Conservation (phyloP, 1,284 basidiomycete genomes). For the Stygiomarasmius scandens region DNA sequence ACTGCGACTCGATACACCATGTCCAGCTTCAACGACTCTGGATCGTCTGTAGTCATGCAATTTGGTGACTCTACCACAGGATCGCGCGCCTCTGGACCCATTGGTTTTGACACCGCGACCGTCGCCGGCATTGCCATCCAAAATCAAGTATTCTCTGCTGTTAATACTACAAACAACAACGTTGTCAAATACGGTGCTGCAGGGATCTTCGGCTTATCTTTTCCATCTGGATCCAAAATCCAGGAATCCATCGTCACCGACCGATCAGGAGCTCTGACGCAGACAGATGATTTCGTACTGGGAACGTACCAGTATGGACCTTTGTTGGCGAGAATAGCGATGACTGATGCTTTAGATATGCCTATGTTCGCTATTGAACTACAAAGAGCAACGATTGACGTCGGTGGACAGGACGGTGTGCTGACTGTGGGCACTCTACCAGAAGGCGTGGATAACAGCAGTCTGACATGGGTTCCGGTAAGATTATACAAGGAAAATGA, state of each 20-base stretch:
- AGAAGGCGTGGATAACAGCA: conserved; percentile 37
- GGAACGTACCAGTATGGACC: conserved; percentile 46
- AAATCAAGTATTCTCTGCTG: conserved; percentile 36
- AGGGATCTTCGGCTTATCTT: conserved; percentile 44
- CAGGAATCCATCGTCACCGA: conserved; percentile 39
- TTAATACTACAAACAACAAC: conserved; percentile 38
- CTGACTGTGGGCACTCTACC: conserved; percentile 46
- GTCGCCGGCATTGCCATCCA: conserved; percentile 38
- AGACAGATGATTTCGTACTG: conserved; percentile 43
- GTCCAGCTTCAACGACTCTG: conserved; percentile 28
- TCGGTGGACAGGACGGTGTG: conserved; percentile 37
- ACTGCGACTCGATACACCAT: conserved; percentile 25
- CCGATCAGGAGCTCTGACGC: conserved; percentile 29
- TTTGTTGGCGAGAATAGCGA: conserved; percentile 46
- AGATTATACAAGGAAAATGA: conserved; percentile 37
- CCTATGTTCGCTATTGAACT: conserved; percentile 49
- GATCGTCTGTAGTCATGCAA: conserved; percentile 26
- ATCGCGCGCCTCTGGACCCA: conserved; percentile 37
- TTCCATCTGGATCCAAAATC: conserved; percentile 41
- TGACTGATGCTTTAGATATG: conserved; percentile 41
- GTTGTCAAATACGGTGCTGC: conserved; percentile 37
- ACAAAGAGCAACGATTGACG: conserved; percentile 42
- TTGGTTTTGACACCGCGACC: conserved; percentile 36
- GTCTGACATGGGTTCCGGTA: conserved; percentile 46
- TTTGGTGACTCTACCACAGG: conserved; percentile 40